Base-by-base conservation (phyloP, 1,139 yeast species). In the Geotrichum histeridarum region DNA sequence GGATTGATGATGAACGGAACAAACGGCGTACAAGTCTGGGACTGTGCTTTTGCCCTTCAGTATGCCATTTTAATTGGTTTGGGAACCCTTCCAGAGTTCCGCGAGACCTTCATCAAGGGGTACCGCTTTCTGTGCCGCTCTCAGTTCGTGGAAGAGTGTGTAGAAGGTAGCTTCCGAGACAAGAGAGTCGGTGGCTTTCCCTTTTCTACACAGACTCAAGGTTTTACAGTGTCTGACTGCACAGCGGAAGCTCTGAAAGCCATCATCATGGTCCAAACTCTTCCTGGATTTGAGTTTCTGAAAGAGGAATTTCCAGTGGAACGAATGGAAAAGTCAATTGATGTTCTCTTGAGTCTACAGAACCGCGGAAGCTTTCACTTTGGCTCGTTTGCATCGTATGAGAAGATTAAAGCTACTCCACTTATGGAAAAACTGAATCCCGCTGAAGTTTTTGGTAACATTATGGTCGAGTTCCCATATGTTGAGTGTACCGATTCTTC, bases 11-110 rank as follows among this genome's bases (percentile, higher is more conserved):
- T 88, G 55, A 88, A 87, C 87, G 99, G 99, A 8, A 94, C 99
- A 0, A 94, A 94, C 69, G 99, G 99, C 32, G 90, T 89, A 0
- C 99, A 94, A 69, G 91, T 86, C 0, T 94, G 99, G 99, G 99
- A 94, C 69, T 84, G 84, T 18, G 91, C 97, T 0, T 93, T 94
- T 70, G 85, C 87, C 62, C 75, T 93, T 33, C 99, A 94, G 66
- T 89, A 89, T 64, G 79, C 82, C 59, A 83, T 88, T 57, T 75
- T 80, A 66, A 87, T 96, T 0, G 96, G 96, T 0, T 70, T 93
- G 35, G 93, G 87, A 1, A 85, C 83, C 41, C 65, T 77, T 42
- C 84, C 87, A 0, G 82, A 83, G 66, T 89, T 80, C 67, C 81
- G 79, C 54, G 80, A 80, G 2, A 75, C 82, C 62, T 79, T 93